Evolutionary conservation across 2,329 filamentous ascomycete species (phyloP).

Genomic region (Bimuria novae-zelandiae): DNA sequence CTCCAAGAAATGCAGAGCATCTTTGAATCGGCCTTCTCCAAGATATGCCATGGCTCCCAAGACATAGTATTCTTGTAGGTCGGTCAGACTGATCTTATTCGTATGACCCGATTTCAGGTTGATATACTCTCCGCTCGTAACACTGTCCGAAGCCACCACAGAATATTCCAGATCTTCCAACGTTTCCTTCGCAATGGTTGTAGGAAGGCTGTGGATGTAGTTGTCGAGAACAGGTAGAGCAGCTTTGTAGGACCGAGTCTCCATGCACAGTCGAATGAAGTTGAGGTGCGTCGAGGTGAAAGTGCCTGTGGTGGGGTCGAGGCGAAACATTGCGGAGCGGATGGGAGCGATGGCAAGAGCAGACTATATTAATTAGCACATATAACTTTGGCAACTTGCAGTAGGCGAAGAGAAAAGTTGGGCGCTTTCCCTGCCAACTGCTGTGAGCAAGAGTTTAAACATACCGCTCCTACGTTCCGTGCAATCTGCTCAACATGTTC

Average conservation of each 20-base stretch:
- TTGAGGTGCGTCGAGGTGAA: conserved; percentile 68
- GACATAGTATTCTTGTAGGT: conserved; percentile 61
- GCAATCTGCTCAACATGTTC: conserved; percentile 45
- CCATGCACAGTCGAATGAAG: conserved; percentile 62
- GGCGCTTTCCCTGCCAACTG: not conserved
- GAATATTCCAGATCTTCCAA: conserved; percentile 46
- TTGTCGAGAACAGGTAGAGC: conserved; percentile 67
- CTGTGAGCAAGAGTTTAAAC: conserved; percentile 10
- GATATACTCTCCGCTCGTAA: conserved; percentile 61
- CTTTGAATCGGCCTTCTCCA: conserved; percentile 47
- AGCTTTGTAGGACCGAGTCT: conserved; percentile 58
- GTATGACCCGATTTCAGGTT: conserved; percentile 63
- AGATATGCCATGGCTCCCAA: conserved; percentile 55
- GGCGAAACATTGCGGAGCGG: conserved; percentile 61
- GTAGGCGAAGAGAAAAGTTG: not conserved
- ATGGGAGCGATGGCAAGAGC: conserved; percentile 46
- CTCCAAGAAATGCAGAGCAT: conserved; percentile 54
- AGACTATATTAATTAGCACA: conserved; percentile 29
- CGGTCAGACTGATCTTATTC: conserved; percentile 54
- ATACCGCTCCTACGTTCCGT: conserved; percentile 36
- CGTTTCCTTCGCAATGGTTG: conserved; percentile 32
- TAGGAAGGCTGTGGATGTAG: conserved; percentile 68
- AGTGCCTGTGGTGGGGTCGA: conserved; percentile 69
- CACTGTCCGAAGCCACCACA: conserved; percentile 47
- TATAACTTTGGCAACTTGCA: conserved; percentile 2